Conservation (phyloP, 208 protist species). For the Borovskyia barvae region DNA sequence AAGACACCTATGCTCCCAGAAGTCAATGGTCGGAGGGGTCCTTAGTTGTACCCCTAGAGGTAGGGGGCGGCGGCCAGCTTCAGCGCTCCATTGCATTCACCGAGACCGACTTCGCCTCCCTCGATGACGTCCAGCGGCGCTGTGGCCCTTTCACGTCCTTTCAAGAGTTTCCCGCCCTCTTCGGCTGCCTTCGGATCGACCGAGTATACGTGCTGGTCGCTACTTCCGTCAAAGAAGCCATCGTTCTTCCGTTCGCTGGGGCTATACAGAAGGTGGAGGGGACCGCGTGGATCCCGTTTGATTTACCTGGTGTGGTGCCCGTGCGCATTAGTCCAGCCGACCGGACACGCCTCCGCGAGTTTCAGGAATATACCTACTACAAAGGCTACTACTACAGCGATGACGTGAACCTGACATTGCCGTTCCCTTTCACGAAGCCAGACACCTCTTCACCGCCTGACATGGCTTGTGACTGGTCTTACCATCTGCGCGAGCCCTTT, state of each 20-base stretch:
- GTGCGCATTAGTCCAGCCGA: constrained; percentile 46
- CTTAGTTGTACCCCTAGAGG: constrained; percentile 40
- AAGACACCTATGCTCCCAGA: constrained; percentile 26
- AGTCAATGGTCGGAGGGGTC: constrained; percentile 32
- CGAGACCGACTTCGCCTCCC: constrained; percentile 55
- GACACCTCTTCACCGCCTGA: constrained; percentile 24
- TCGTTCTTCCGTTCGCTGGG: constrained; percentile 49
- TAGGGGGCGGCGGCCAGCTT: constrained; percentile 59
- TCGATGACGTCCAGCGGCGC: constrained; percentile 40
- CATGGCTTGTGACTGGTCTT: constrained; percentile 78
- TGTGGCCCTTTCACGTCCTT: constrained; percentile 69
- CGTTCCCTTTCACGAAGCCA: constrained; percentile 66
- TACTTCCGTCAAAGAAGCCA: constrained; percentile 30
- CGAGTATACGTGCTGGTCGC: constrained; percentile 83
- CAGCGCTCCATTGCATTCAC: constrained; percentile 42
- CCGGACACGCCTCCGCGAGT: constrained; percentile 60
- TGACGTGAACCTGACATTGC: constrained; percentile 60
- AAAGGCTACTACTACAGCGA: constrained; percentile 87
- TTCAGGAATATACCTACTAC: constrained; percentile 61
- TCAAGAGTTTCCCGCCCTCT: constrained; percentile 62
- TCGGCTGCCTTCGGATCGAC: constrained; percentile 74
- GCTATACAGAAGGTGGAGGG: constrained; percentile 54
- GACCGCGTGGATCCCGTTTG: constrained; percentile 76
- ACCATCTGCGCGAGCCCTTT: constrained; percentile 60
- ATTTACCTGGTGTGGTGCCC: constrained; percentile 53